Evolutionary conservation across 192 early-diverging fungal genomes (phyloP).

Genomic region (Entophlyctis helioformis): DNA sequence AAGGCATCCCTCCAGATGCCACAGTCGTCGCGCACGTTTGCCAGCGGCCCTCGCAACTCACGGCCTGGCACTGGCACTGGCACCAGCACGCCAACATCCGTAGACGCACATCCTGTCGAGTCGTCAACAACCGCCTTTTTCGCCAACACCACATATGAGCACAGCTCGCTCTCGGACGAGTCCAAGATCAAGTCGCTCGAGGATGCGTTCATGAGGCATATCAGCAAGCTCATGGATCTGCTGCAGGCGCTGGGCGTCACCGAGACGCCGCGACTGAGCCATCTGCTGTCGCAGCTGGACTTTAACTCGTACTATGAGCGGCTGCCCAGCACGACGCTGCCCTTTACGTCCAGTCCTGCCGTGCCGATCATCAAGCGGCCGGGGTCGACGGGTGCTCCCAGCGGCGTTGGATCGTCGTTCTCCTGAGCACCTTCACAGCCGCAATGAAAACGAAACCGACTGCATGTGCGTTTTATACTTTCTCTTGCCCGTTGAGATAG

Average conservation of each 20-base stretch:
- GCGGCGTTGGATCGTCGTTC: too few relatives aligned
- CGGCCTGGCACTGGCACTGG: constrained; percentile 1
- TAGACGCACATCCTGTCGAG: constrained; percentile 15
- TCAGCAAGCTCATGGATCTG: constrained; percentile 60
- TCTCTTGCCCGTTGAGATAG: too few relatives aligned
- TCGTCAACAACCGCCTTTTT: constrained; percentile 16
- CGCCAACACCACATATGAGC: neutral
- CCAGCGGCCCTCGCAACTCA: constrained; percentile 30
- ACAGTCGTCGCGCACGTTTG: constrained; percentile 19
- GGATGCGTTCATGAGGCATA: constrained; percentile 39
- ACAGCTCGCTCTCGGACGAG: constrained; percentile 1
- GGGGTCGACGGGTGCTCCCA: too few relatives aligned
- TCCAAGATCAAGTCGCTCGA: constrained; percentile 10
- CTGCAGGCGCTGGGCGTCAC: constrained; percentile 69
- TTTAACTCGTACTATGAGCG: constrained; percentile 62
- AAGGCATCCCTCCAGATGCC: neutral
- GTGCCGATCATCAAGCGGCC: too few relatives aligned
- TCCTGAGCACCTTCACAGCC: too few relatives aligned
- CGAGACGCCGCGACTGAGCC: constrained; percentile 48
- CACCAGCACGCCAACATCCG: too few relatives aligned
- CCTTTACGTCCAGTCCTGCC: too few relatives aligned
- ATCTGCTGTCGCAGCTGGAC: constrained; percentile 56
- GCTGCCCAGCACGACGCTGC: too few relatives aligned
- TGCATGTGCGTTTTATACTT: too few relatives aligned
- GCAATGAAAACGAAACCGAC: too few relatives aligned